Evolutionary conservation across 345 rosid genomes (phyloP).

Genomic region (Hevea brasiliensis): DNA sequence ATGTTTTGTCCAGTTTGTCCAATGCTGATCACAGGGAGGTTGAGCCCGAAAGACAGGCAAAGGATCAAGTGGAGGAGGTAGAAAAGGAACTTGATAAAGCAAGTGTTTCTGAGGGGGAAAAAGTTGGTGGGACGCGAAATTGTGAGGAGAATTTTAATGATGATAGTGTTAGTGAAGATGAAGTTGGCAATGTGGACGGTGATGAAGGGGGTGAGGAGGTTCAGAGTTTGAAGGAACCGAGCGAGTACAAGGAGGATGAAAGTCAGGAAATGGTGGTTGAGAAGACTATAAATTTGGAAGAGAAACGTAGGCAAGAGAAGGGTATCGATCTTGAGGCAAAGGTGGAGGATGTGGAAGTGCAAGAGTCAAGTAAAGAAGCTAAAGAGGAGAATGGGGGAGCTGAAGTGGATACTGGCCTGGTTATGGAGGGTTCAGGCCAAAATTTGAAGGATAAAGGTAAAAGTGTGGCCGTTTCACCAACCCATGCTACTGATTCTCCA

Average conservation of each 20-base stretch:
- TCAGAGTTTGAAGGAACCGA: slow-evolving; percentile 29
- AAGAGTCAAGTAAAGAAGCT: slow-evolving; percentile 33
- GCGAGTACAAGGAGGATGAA: slow-evolving; percentile 34
- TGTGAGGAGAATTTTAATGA: slow-evolving; percentile 29
- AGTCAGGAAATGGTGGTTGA: slow-evolving; percentile 30
- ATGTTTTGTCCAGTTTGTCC: slow-evolving; percentile 6
- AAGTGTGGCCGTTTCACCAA: slow-evolving; percentile 48
- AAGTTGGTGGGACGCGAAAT: slow-evolving; percentile 34
- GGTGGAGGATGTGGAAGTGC: slow-evolving; percentile 36
- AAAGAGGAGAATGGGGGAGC: slow-evolving; percentile 28
- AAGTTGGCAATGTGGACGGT: slow-evolving; percentile 15
- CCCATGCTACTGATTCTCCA: slow-evolving; percentile 30
- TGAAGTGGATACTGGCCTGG: slow-evolving; percentile 24
- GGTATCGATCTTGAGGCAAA: slow-evolving; percentile 43
- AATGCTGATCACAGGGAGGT: slow-evolving; percentile 22
- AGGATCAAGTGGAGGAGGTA: slow-evolving; percentile 20
- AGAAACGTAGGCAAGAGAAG: slow-evolving; percentile 34
- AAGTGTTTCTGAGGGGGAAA: slow-evolving; percentile 29
- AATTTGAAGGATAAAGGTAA: slow-evolving; percentile 65
- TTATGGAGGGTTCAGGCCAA: slow-evolving; percentile 32
- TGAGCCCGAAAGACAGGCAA: slow-evolving; percentile 23
- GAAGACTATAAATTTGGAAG: slow-evolving; percentile 30
- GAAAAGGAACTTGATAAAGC: slow-evolving; percentile 29
- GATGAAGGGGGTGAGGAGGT: slow-evolving; percentile 29
- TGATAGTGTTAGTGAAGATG: slow-evolving; percentile 23